These are phyloP conservation scores for Senna tora DNA, from an alignment of 306 rosid species.

Conservation along the genomic window DNA sequence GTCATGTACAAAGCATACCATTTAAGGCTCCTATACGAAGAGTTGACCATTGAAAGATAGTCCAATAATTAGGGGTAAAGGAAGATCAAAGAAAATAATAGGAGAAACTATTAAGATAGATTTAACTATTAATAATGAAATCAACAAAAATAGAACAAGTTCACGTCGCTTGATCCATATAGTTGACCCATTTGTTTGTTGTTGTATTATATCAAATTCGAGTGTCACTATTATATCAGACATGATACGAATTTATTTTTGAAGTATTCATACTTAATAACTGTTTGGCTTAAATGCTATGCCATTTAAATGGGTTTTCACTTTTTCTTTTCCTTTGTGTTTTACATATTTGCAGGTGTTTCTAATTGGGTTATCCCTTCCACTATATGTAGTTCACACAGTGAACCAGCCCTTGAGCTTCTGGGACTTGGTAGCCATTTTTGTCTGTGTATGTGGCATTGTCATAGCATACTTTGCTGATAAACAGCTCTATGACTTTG, in stretches of 20 bases:
- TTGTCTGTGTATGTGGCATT: constrained; percentile 58
- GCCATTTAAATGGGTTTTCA: constrained; percentile 28
- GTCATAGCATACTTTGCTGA: constrained; percentile 70
- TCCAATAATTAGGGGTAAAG: too few species aligned
- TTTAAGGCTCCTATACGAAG: too few species aligned
- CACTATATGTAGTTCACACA: constrained; percentile 65
- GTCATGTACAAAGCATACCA: too few species aligned
- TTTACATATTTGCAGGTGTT: constrained; percentile 55
- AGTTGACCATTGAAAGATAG: too few species aligned
- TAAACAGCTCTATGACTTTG: constrained; percentile 73
- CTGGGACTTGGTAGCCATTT: constrained; percentile 64
- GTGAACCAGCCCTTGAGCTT: constrained; percentile 54
- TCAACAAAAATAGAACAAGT: too few species aligned
- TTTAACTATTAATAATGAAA: too few species aligned
- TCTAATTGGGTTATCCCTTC: constrained; percentile 72
- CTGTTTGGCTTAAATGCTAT: background rate
- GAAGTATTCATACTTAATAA: background rate
- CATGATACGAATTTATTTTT: background rate
- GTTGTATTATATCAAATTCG: background rate
- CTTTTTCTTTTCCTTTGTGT: constrained; percentile 2
- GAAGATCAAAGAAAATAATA: too few species aligned
- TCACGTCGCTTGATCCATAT: too few species aligned
- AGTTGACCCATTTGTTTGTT: too few species aligned
- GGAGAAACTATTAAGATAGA: too few species aligned
- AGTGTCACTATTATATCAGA: background rate